Base-by-base conservation (phyloP, 164 flowering plant genomes). In the Tetracentron sinense region DNA sequence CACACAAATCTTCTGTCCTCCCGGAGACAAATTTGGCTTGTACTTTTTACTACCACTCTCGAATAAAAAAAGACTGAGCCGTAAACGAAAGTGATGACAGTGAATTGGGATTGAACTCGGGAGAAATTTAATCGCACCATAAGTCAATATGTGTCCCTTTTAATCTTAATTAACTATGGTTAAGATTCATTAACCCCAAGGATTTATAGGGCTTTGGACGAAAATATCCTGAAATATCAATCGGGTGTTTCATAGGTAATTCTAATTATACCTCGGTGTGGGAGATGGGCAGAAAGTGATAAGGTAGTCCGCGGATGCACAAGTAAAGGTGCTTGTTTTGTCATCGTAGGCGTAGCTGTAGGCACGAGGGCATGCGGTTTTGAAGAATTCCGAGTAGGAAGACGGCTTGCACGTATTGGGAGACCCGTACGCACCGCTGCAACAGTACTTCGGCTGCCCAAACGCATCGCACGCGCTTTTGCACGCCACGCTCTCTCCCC, bases 331-430 rank as follows among this genome's bases (percentile, higher is more conserved):
- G 74, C 96, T 89, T 22, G 85, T 78, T 47, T 69, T 64, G 46
- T 92, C 98, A 54, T 92, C 97, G 59, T 89, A 92, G 0, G 98
- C 98, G 66, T 92, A 92, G 79, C 98, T 92, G 67, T 92, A 92
- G 0, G 98, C 95, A 62, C 72, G 79, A 35, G 97, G 97, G 62
- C 97, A 92, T 1, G 87, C 86, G 26, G 23, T 74, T 81, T 92
- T 92, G 69, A 89, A 92, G 23, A 75, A 42, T 73, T 74, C 63
- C 2, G 96, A 85, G 72, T 85, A 91, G 3, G 77, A 17, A 1
- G 85, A 67, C 0, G 96, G 97, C 56, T 81, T 77, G 77, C 97
- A 91, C 19, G 89, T 82, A 42, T 78, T 75, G 0, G 96, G 94
- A 14, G 76, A 68, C 3, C 73, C 82, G 57, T 78, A 85, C 65